Evolutionary conservation across 139 green algal genomes (phyloP), one percentile per base, ranked within the genome.

Genomic region (Ettlia oleoabundans): DNA sequence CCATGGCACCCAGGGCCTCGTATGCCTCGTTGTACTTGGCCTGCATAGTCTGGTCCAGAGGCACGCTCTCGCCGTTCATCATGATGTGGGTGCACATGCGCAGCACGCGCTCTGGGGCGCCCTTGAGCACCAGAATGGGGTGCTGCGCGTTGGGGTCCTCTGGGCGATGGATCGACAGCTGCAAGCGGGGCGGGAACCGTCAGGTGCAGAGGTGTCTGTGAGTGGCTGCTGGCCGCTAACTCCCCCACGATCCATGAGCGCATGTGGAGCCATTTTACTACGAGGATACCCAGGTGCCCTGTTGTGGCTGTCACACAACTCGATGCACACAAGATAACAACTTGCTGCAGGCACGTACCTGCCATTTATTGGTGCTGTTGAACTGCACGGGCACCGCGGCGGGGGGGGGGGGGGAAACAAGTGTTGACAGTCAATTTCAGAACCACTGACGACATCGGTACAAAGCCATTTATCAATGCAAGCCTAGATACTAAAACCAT

Each of bases 51-150:
- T 53, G 76, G 58, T 85, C 88, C 28, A 94, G 84, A 26, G 86
- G 71, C 58, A 87, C 51, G 75, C 88, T 86, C 82, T 91, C 38
- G 74, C 89, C 91, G 19, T 92, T 86, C 38, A 96, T 84, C 88
- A 98, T 90, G 67, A 97, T 89, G 78, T 90, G 81, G 28, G 82
- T 92, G 87, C 93, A 99, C 26, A 95, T 91, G 43, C 96, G 90
- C 32, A 99, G 86, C 33, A 99, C 87, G 40, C 91, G 93, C 84
- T 99, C 97, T 1, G 96, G 91, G 0, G 96, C 96, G n/a, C 97
- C 97, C 92, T 99, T 98, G 38, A 97, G 92, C 40, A 98, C 90
- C 69, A 98, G 89, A 41, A 92, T 61, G 32, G 86, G 86, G 84
- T 77, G 85, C 42, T 85, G 40, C 9, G 55, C 74, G 4, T 21